Conservation (phyloP, 139 green algal species). For the Volvox reticuliferus region DNA sequence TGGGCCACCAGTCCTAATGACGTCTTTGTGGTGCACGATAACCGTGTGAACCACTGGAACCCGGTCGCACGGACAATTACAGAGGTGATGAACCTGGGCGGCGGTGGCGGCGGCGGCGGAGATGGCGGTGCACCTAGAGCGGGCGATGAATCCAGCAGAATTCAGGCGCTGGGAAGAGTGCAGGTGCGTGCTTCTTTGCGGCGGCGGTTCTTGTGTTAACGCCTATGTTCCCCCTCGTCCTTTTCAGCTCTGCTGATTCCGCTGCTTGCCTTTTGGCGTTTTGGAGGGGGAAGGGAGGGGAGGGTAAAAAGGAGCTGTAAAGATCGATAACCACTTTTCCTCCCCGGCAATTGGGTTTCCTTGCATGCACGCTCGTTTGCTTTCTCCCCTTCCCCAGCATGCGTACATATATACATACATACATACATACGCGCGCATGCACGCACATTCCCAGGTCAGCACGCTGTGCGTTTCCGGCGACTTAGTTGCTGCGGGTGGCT, state of each 20-base stretch:
- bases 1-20: constrained; percentile 87
- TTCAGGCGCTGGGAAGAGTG: constrained; percentile 40
- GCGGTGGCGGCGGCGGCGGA: constrained; percentile 17
- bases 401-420: too few species aligned
- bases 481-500: constrained; percentile 87
- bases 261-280: too few species aligned
- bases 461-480: constrained; percentile 81
- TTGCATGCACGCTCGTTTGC: too few species aligned
- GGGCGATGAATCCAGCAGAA: background rate
- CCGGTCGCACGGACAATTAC: constrained; percentile 44
- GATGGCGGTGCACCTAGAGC: background rate
- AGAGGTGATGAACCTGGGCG: constrained; percentile 62
- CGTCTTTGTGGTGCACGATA: constrained; percentile 84
- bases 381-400: too few species aligned
- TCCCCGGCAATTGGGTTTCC: too few species aligned
- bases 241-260: too few species aligned
- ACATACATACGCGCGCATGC: too few species aligned
- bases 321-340: too few species aligned
- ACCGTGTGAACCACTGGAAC: constrained; percentile 86
- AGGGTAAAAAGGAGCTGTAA: too few species aligned
- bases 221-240: too few species aligned
- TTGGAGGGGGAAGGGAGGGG: too few species aligned
- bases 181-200: constrained; percentile 39
- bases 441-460: constrained; percentile 69
- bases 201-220: too few species aligned